Evolutionary conservation across 768 basidiomycete genomes (phyloP).

Genomic region (Gymnopilus dilepis): DNA sequence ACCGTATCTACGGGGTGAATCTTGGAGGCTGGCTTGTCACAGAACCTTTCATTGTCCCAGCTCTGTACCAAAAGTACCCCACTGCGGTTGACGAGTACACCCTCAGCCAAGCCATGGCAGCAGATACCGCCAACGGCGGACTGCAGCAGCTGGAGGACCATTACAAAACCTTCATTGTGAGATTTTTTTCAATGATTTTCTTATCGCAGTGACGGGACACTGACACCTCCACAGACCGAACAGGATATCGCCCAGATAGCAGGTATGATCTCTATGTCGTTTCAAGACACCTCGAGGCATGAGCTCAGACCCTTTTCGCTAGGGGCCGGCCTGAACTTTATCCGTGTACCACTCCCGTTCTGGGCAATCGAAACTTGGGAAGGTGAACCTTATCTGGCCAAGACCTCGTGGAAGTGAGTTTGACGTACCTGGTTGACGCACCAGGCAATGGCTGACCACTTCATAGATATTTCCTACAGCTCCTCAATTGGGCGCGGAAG

Average conservation of each 20-base stretch:
- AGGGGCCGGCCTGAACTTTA: constrained; percentile 82
- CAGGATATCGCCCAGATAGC: constrained; percentile 87
- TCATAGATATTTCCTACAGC: constrained; percentile 69
- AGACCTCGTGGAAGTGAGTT: constrained; percentile 74
- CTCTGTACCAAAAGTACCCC: constrained; percentile 63
- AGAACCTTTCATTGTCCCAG: constrained; percentile 78
- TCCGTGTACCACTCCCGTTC: constrained; percentile 81
- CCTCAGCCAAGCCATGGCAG: constrained; percentile 67
- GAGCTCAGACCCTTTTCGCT: background rate
- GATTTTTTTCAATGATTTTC: constrained; percentile 27
- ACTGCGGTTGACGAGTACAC: constrained; percentile 68
- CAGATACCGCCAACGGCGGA: constrained; percentile 61
- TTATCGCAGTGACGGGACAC: constrained; percentile 1
- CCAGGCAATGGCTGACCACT: background rate
- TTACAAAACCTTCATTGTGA: constrained; percentile 81
- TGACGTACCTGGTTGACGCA: background rate
- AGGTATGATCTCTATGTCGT: constrained; percentile 31
- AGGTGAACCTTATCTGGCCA: constrained; percentile 77
- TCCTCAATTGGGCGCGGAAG: constrained; percentile 85
- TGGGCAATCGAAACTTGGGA: constrained; percentile 84
- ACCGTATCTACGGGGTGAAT: constrained; percentile 68
- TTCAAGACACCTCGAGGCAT: background rate
- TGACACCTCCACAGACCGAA: constrained; percentile 65
- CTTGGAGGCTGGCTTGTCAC: constrained; percentile 75
- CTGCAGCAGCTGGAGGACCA: constrained; percentile 70